Base-by-base conservation (phyloP, 176 grass and related monocot species). In the Dendrocalamus sinicus region DNA sequence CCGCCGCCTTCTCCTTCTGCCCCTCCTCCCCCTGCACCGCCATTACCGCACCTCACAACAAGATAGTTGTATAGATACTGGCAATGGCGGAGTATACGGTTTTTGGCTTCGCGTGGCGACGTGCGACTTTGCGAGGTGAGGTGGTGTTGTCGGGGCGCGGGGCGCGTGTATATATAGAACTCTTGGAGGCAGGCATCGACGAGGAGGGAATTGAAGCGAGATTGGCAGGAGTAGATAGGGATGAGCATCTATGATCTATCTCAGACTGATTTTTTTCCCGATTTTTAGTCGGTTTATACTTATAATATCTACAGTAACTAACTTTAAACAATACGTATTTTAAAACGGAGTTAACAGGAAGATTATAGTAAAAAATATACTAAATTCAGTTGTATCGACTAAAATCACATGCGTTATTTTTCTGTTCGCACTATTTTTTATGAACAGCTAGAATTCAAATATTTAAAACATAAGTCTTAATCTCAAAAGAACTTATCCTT, bases 21-120 rank as follows among this genome's bases (percentile, higher is more conserved):
- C 15, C 76, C 43, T 89, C 82, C 24, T 67, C 69, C 39, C 68
- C 87, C n/a, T 61, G 76, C 51, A 75, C 82, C 59, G 71, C 83
- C 88, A 85, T 90, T 24, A 19, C 41, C 9, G 26, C 26, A 13
- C 50, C 54, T 58, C 40, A 3, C 16, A 17, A 46, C 16, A 24
- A n/a, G 48, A 59, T 16, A 32, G 14, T 43, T 69, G 1, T 7
- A 22, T 69, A 0, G 67, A 69, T 22, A 45, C 4, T 61, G 11
- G 9, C 58, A 61, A 61, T 24, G 44, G 70, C 19, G 9, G 12
- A 12, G 47, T 11, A 9, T 9, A 23, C 26, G 19, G 39, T 55
- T 84, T 72, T 46, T 69, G 74, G 59, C 3, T 67, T 7, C 8
- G 35, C 22, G 17, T 48, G 70, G 47, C 52, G 37, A 20, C 39